Percentiles rank a stretch among this genome's conserved stretches.
Evolutionary conservation across 2,329 filamentous ascomycete species (phyloP).

Genomic region (Rugonectria rugulosa): DNA sequence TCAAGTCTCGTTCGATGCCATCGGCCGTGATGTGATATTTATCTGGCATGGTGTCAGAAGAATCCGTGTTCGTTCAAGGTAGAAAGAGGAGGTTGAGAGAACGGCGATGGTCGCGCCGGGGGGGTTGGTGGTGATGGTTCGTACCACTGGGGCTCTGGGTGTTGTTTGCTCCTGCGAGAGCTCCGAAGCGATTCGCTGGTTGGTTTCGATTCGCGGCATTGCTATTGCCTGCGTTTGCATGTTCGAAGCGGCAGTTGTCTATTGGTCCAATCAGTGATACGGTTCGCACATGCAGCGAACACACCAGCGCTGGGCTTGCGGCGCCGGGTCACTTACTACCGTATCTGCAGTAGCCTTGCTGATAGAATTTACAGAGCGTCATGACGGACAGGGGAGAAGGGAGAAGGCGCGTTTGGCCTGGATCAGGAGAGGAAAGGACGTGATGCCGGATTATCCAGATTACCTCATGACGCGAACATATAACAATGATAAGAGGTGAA

Average conservation of each 20-base stretch:
- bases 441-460: conserved; percentile 20
- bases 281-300: neutral
- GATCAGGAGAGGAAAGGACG: conserved; percentile 21
- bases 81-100: neutral
- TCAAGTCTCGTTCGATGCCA: conserved; percentile 71
- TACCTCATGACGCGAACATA: conserved; percentile 37
- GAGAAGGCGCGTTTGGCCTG: conserved; percentile 3
- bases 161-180: conserved; percentile 46
- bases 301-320: too few species aligned
- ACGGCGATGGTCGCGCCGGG: neutral
- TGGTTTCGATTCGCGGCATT: conserved; percentile 41
- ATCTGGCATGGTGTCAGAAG: conserved; percentile 32
- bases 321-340: conserved; percentile 54
- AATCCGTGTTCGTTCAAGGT: too few species aligned
- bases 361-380: conserved; percentile 57
- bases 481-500: too few species aligned
- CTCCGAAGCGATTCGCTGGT: conserved; percentile 64
- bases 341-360: conserved; percentile 60
- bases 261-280: conserved; percentile 17
- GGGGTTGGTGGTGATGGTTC: neutral
- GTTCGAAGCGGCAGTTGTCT: conserved; percentile 65
- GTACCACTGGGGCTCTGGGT: conserved; percentile 32
- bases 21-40: conserved; percentile 64
- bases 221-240: conserved; percentile 49
- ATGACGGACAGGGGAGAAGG: conserved; percentile 39